Evolutionary conservation across 139 green algal species (phyloP).

Genomic region (Volvox africanus): DNA sequence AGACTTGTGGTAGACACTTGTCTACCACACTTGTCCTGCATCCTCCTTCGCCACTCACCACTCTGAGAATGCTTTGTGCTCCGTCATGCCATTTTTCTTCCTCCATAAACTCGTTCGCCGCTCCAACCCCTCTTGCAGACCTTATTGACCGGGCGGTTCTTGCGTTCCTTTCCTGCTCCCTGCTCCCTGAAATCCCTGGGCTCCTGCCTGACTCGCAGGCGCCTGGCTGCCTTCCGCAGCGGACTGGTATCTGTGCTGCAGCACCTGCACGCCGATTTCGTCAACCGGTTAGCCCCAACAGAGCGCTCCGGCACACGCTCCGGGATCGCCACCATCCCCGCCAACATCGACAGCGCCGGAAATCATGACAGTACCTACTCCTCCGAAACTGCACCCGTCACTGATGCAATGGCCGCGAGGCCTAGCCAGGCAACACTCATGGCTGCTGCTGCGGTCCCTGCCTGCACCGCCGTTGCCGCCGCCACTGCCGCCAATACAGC

Average conservation of each 20-base stretch:
- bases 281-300: not conserved
- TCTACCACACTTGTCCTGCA: too few relatives aligned
- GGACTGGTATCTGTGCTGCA: constrained; percentile 48
- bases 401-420: not conserved
- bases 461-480: not conserved
- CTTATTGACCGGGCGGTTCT: too few relatives aligned
- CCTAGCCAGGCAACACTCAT: not conserved
- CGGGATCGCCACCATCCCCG: not conserved
- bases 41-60: too few relatives aligned
- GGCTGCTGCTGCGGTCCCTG: not conserved
- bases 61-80: too few relatives aligned
- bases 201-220: constrained; percentile 27
- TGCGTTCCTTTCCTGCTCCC: too few relatives aligned
- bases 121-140: too few relatives aligned
- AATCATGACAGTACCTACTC: not conserved
- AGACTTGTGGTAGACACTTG: too few relatives aligned
- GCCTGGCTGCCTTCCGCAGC: constrained; percentile 59
- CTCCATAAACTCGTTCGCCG: too few relatives aligned
- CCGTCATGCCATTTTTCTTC: too few relatives aligned
- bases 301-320: not conserved
- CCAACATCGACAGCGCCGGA: not conserved
- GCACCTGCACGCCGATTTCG: constrained; percentile 44
- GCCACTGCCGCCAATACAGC: not conserved
- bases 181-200: too few relatives aligned
- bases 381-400: not conserved